Evolutionary conservation across 495 filamentous ascomycete genomes (phyloP), one percentile per base, ranked within the genome.

Genomic region (Talaromyces trachyspermus): DNA sequence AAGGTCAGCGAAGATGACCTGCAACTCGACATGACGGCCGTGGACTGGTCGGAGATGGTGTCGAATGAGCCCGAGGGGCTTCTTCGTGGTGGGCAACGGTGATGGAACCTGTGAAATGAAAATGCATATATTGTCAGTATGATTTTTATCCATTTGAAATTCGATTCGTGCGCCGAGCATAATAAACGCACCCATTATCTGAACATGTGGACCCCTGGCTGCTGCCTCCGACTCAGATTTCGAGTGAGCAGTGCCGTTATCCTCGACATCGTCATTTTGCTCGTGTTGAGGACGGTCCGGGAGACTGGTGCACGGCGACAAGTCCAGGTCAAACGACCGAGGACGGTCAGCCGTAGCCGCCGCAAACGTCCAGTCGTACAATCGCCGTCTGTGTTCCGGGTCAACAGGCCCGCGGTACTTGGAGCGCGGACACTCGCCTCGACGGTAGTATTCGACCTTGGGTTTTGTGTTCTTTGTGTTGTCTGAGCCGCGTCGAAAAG

Each of bases 351-450:
- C 60, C 50, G 53, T 66, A 35, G 67, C 70, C 44, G 49, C 54
- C 4, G 59, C 61, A 38, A 78, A 78, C 17, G 65, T 71, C 68
- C 74, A 78, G 9, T 71, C 64, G n/a, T 68, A 64, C 45, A 78
- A 48, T 24, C 57, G 60, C 23, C 69, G 67, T 53, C 74, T 70
- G 50, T 78, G 74, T 49, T 67, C 66, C 40, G 62, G 66, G 52
- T 78, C 71, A 52, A 72, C 74, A 0, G 74, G 73, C 3, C 73
- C 74, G 2, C 62, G 62, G 47, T 77, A 78, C 44, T 78, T 78
- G 17, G 74, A 74, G 9, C 62, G 66, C 2, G 74, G 74, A 26
- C 71, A 61, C 50, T 77, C 74, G 50, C 63, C 52, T 25, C 70
- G 72, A 39, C 65, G 63, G 53, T 78, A 76, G 51, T 75, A 74